Evolutionary conservation across 805 yeast species (phyloP).

Genomic region (Blastobotrys attinorum): DNA sequence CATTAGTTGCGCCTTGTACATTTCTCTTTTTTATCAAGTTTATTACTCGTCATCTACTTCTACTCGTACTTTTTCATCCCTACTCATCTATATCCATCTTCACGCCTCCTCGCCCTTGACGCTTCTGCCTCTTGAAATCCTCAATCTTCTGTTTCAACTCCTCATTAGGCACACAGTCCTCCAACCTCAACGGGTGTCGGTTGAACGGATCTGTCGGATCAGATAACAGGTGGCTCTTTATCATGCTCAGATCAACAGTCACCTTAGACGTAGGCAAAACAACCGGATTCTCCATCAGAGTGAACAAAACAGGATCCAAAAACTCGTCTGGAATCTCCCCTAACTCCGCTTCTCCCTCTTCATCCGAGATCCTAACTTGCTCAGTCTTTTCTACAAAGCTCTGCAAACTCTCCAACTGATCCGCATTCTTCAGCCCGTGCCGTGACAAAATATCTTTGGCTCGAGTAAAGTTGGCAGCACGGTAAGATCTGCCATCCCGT

Average conservation of each 20-base stretch:
- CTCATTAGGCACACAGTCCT: conserved; percentile 74
- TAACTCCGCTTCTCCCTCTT: conserved; percentile 75
- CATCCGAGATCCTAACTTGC: conserved; percentile 41
- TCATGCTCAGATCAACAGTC: conserved; percentile 81
- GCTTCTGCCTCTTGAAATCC: conserved; percentile 47
- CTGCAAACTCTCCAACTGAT: conserved; percentile 42
- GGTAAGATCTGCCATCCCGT: conserved; percentile 85
- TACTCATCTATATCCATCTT: conserved; percentile 3
- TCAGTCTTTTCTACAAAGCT: conserved; percentile 64
- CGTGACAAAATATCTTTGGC: conserved; percentile 60
- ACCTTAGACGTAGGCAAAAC: conserved; percentile 82
- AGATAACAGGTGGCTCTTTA: conserved; percentile 86
- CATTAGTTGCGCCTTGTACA: too few relatives aligned
- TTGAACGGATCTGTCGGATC: conserved; percentile 98
- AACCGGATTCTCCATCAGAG: conserved; percentile 94
- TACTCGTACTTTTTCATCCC: neutral
- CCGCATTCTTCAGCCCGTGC: conserved; percentile 42
- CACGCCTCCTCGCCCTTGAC: conserved; percentile 30
- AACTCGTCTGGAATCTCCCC: conserved; percentile 97
- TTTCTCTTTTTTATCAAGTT: too few relatives aligned
- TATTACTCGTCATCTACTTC: too few relatives aligned
- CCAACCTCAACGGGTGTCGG: conserved; percentile 80
- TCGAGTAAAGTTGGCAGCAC: conserved; percentile 53
- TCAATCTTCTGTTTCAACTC: conserved; percentile 58
- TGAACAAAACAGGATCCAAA: conserved; percentile 93